Conservation (phyloP, 805 yeast genomes). For the Starmera dryadoides region DNA sequence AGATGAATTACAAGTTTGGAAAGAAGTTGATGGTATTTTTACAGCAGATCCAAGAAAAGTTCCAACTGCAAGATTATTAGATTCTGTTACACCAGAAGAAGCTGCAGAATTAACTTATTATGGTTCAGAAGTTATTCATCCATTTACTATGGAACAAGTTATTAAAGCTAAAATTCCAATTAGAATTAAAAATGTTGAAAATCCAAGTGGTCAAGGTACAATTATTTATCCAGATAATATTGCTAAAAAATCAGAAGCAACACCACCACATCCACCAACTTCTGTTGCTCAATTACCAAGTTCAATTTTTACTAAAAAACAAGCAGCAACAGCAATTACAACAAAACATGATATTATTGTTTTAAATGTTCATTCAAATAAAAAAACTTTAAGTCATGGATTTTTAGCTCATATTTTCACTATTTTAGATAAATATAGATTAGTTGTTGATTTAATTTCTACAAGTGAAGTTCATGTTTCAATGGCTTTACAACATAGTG, state of each 20-base stretch:
- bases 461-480: slow-evolving; percentile 98
- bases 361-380: slow-evolving; percentile 88
- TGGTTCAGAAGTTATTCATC: slow-evolving; percentile 97
- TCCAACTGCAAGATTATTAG: slow-evolving; percentile 75
- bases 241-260: slow-evolving; percentile 76
- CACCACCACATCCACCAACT: slow-evolving; percentile 95
- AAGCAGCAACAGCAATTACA: slow-evolving; percentile 92
- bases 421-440: slow-evolving; percentile 71
- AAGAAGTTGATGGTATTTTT: slow-evolving; percentile 97
- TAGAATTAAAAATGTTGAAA: slow-evolving; percentile 91
- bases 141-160: slow-evolving; percentile 99
- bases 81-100: slow-evolving; percentile 94
- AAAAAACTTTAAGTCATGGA: slow-evolving; percentile 88
- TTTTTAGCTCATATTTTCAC: slow-evolving; percentile 88
- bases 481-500: slow-evolving; percentile 85
- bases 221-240: slow-evolving; percentile 88
- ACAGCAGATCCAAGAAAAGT: slow-evolving; percentile 98
- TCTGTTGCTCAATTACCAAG: slow-evolving; percentile 40
- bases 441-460: slow-evolving; percentile 92
- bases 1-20: slow-evolving; percentile 96
- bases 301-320: slow-evolving; percentile 35
- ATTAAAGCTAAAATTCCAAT: slow-evolving; percentile 94
- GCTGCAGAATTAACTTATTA: slow-evolving; percentile 97
- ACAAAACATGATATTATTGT: slow-evolving; percentile 91
- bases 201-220: slow-evolving; percentile 91